These are phyloP conservation scores for Acephala macrosclerotiorum DNA, from an alignment of 2,329 filamentous ascomycete species.

Conservation along the genomic window DNA sequence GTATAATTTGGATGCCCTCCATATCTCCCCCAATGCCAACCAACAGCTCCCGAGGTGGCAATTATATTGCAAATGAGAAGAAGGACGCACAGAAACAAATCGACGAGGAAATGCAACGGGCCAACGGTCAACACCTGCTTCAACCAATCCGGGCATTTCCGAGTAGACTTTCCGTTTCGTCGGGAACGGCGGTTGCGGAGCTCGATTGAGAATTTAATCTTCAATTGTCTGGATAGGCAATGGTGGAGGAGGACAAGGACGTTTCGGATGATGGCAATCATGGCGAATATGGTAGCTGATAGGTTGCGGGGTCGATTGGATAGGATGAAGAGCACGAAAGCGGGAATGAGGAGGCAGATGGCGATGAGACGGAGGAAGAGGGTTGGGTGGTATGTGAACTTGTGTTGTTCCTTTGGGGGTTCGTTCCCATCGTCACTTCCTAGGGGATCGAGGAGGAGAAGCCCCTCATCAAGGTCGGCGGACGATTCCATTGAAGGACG, in stretches of 20 bases:
- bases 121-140: neutral
- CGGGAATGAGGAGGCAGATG: neutral
- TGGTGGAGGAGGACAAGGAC: conserved; percentile 13
- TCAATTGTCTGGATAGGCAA: conserved; percentile 5
- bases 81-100: neutral
- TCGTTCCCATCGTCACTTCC: conserved; percentile 3
- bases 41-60: neutral
- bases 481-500: conserved; percentile 13
- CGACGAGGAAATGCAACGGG: neutral
- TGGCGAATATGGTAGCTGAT: neutral
- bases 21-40: neutral
- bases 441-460: conserved; percentile 12
- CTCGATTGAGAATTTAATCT: conserved; percentile 8
- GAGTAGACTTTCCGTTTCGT: neutral
- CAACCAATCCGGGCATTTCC: conserved; percentile 6
- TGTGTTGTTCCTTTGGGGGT: neutral
- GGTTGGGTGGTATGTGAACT: conserved; percentile 4
- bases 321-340: neutral
- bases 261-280: conserved; percentile 8
- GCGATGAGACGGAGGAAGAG: conserved; percentile 4
- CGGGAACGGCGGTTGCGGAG: conserved; percentile 3
- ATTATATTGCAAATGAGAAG: conserved; percentile 2
- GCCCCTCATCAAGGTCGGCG: neutral
- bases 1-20: neutral
- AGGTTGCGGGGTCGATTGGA: conserved; percentile 7